Conservation (phyloP, 2,329 filamentous ascomycete genomes). For the Orbilia quercus region DNA sequence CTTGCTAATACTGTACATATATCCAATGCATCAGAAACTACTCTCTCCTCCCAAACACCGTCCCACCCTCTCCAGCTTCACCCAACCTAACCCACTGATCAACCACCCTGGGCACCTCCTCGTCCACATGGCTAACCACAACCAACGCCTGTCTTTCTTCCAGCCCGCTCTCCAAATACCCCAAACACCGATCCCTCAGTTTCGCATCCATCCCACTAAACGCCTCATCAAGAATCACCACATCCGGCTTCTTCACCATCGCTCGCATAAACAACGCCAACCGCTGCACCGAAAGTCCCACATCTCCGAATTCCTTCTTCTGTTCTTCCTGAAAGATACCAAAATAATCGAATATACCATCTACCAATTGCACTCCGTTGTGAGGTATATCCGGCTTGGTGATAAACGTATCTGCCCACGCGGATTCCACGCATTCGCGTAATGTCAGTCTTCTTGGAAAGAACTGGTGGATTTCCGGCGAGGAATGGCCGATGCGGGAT, state of each 20-base stretch:
- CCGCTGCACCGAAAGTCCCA: slow-evolving; percentile 84
- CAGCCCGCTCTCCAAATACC: slow-evolving; percentile 74
- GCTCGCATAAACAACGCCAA: slow-evolving; percentile 85
- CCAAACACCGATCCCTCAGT: slow-evolving; percentile 85
- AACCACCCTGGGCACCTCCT: slow-evolving; percentile 77
- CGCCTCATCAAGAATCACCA: slow-evolving; percentile 87
- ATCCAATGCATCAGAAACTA: neutral
- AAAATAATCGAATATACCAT: slow-evolving; percentile 83
- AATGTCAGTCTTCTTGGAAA: slow-evolving; percentile 83
- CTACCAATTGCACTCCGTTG: slow-evolving; percentile 71
- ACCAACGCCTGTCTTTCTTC: slow-evolving; percentile 79
- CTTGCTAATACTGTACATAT: too few relatives aligned
- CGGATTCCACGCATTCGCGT: slow-evolving; percentile 80
- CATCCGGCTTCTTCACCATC: slow-evolving; percentile 80
- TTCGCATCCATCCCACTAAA: slow-evolving; percentile 85
- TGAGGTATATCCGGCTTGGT: slow-evolving; percentile 74
- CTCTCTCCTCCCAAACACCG: slow-evolving; percentile 28
- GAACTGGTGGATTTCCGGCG: slow-evolving; percentile 91
- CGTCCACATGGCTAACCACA: slow-evolving; percentile 89
- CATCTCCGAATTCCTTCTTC: slow-evolving; percentile 72
- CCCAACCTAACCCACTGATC: slow-evolving; percentile 58
- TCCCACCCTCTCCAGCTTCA: slow-evolving; percentile 55
- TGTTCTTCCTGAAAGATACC: slow-evolving; percentile 61
- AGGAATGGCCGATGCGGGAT: slow-evolving; percentile 87
- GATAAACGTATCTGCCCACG: slow-evolving; percentile 89